Evolutionary conservation across 2,329 filamentous ascomycete species (phyloP).

Genomic region (Aspergillus tanneri): DNA sequence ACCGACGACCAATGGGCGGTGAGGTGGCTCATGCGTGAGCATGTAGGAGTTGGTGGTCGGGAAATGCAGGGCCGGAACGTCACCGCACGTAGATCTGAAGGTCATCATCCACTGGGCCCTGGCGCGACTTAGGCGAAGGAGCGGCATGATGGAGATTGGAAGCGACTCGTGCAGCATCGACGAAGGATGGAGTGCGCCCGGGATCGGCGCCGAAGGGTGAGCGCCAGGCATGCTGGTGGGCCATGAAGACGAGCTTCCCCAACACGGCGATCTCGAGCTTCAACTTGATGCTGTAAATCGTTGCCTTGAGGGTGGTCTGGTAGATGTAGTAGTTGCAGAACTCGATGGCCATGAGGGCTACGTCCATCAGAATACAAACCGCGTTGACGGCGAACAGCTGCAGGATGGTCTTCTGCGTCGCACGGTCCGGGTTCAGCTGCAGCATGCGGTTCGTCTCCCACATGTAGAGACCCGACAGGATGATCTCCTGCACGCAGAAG

Average conservation of each 20-base stretch:
- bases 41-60: too few species aligned
- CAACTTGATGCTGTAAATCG: constrained; percentile 37
- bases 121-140: not conserved
- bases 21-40: too few species aligned
- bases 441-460: constrained; percentile 49
- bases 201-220: not conserved
- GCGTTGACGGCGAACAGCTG: constrained; percentile 56
- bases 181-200: not conserved
- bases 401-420: constrained; percentile 42
- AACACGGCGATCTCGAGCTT: constrained; percentile 58
- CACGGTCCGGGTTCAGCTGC: constrained; percentile 24
- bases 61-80: too few species aligned
- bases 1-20: too few species aligned
- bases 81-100: not conserved
- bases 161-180: not conserved
- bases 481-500: constrained; percentile 46
- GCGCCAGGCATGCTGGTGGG: constrained; percentile 19
- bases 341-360: constrained; percentile 41
- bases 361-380: constrained; percentile 49
- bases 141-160: not conserved
- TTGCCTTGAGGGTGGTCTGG: constrained; percentile 42
- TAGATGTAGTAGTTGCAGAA: constrained; percentile 42
- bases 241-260: constrained; percentile 42
- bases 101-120: not conserved
- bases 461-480: constrained; percentile 50